Conservation (phyloP, 2,329 filamentous ascomycete species). For the Camillea tinctor region DNA sequence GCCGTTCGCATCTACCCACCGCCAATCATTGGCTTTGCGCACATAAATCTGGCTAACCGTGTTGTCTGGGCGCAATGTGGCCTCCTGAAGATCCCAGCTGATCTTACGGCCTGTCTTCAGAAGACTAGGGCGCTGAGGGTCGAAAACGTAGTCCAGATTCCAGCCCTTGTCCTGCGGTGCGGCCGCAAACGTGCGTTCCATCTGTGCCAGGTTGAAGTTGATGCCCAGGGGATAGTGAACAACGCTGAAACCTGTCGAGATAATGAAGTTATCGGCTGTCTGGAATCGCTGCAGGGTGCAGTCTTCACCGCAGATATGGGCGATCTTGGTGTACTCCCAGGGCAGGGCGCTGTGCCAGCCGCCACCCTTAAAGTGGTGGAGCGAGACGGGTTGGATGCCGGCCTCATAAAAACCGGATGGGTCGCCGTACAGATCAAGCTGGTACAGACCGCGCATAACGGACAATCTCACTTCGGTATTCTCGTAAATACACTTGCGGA, state of each 20-base stretch:
- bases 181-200: conserved; percentile 53
- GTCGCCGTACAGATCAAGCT: conserved; percentile 60
- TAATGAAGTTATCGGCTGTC: conserved; percentile 51
- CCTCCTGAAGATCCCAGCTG: conserved; percentile 54
- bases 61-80: conserved; percentile 45
- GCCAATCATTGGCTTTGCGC: conserved; percentile 49
- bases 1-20: conserved; percentile 49
- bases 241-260: conserved; percentile 60
- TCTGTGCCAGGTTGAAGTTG: conserved; percentile 47
- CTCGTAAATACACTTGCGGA: conserved; percentile 64
- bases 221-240: conserved; percentile 54
- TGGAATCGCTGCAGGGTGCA: conserved; percentile 60
- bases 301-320: conserved; percentile 59
- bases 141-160: conserved; percentile 52
- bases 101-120: conserved; percentile 51
- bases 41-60: conserved; percentile 54
- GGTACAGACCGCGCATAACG: conserved; percentile 56
- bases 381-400: conserved; percentile 57
- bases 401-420: conserved; percentile 64
- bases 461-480: conserved; percentile 59
- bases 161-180: conserved; percentile 48
- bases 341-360: conserved; percentile 56
- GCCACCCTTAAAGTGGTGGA: conserved; percentile 64
- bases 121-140: conserved; percentile 47
- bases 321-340: conserved; percentile 55